Evolutionary conservation across 106 monocot genomes (phyloP).

Genomic region (Ottelia alismoides): DNA sequence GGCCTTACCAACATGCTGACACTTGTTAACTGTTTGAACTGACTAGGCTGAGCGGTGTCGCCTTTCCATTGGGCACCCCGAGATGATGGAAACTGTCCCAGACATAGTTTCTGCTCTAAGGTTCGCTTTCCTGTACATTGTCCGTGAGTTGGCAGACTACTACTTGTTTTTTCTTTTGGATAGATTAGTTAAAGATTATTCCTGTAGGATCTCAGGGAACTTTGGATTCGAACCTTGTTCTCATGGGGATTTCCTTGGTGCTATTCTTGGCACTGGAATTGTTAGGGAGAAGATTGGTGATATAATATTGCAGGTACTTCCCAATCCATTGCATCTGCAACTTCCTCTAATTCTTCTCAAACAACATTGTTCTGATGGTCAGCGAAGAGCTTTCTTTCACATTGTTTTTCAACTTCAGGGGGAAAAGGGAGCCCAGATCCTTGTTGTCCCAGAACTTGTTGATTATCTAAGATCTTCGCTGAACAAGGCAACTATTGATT

Average conservation of each 20-base stretch:
- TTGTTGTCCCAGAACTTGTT: constrained; percentile 83
- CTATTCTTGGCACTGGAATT: constrained; percentile 82
- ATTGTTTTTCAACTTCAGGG: constrained; percentile 33
- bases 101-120: constrained; percentile 82
- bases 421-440: constrained; percentile 82
- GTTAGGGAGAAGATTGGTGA: constrained; percentile 87
- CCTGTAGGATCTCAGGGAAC: constrained; percentile 79
- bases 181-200: constrained; percentile 18
- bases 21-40: constrained; percentile 3
- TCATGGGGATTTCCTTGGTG: constrained; percentile 96
- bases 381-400: no score
- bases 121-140: constrained; percentile 27
- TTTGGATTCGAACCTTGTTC: constrained; percentile 75
- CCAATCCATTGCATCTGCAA: not conserved
- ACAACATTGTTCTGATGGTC: not conserved
- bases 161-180: constrained; percentile 2
- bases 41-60: constrained; percentile 83
- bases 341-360: not conserved
- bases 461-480: constrained; percentile 59
- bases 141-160: not conserved
- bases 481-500: constrained; percentile 83
- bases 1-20: not conserved
- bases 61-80: constrained; percentile 72
- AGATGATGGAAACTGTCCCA: constrained; percentile 42
- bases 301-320: constrained; percentile 81